Base-by-base conservation (phyloP, 495 filamentous ascomycete genomes). In the Aspergillus nidulans region DNA sequence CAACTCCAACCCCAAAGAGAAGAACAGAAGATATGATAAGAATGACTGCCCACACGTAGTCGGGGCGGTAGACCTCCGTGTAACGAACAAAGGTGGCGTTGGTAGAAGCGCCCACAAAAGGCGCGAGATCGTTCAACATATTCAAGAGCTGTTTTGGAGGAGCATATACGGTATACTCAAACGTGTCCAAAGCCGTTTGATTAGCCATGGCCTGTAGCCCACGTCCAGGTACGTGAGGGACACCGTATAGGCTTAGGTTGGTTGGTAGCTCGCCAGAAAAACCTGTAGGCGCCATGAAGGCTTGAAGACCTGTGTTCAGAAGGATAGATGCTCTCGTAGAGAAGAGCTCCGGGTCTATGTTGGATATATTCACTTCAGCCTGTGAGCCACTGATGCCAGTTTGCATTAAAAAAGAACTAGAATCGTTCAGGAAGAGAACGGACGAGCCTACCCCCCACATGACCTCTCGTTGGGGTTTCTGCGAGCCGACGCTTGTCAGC, bases 281-380 rank as follows among this genome's bases (percentile, higher is more conserved):
- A 3, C 40, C 52, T 0, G 53, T 52, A 3, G 58, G 58, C 30
- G 52, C 53, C 58, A 56, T 60, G 30, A 60, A 53, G 15, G 49
- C 52, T 48, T 60, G 58, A 1, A 60, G 6, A 18, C 40, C 58
- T 9, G 58, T 60, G 43, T 56, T 60, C 20, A 60, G 23, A 13
- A 60, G 43, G 20, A 60, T 44, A 12, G 58, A 56, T 15, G 49
- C 58, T 42, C 58, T 40, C 4, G 23, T 40, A 3, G 52, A 16
- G 21, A 60, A 40, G 7, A 56, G 26, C 3, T 30, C 43, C 21
- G 24, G 24, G 39, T 47, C 38, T 19, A 56, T 39, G 6, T 2
- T 19, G 16, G 42, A 56, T n/a, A 55, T 38, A 15, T 55, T 55
- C 2, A 56, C 53, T 2, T 21, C 39, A 2, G 13, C 10, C 4